A percentile compares a stretch with the other conserved stretches of the same genome.
These are phyloP conservation scores for Trichosporon asahii DNA, from an alignment of 1,284 basidiomycete genomes.

Conservation along the genomic window DNA sequence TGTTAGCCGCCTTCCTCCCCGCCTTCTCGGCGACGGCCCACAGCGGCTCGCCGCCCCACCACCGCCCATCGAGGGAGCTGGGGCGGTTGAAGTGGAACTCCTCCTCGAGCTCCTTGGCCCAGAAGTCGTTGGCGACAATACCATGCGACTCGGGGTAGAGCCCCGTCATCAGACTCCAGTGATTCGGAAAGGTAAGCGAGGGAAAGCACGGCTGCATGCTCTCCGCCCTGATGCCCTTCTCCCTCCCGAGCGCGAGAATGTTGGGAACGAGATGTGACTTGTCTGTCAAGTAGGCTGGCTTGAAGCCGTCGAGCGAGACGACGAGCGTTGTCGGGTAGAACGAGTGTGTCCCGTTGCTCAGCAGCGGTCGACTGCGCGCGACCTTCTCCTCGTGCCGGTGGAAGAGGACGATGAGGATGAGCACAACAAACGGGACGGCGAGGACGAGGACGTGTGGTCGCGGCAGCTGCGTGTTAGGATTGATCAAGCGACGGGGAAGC, in stretches of 20 bases:
- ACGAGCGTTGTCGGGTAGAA: slow-evolving; percentile 36
- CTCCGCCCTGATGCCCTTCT: slow-evolving; percentile 68
- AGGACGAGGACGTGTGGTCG: slow-evolving; percentile 12
- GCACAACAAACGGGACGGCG: slow-evolving; percentile 1
- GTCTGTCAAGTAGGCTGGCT: slow-evolving; percentile 29
- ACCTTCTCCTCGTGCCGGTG: not conserved
- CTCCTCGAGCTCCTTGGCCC: slow-evolving; percentile 62
- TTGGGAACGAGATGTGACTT: slow-evolving; percentile 22
- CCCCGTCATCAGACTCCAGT: slow-evolving; percentile 83
- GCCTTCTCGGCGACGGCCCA: slow-evolving; percentile 79
- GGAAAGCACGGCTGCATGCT: slow-evolving; percentile 83
- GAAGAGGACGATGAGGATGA: slow-evolving; percentile 11
- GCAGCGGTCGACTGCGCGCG: slow-evolving; percentile 4
- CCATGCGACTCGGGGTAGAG: slow-evolving; percentile 83
- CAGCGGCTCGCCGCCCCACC: slow-evolving; percentile 88
- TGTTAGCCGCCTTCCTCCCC: slow-evolving; percentile 71
- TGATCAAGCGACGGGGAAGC: not conserved
- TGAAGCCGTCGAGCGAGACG: slow-evolving; percentile 39
- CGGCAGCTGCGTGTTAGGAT: slow-evolving; percentile 17
- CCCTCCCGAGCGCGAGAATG: slow-evolving; percentile 23
- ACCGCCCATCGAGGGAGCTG: slow-evolving; percentile 63
- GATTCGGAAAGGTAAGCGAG: slow-evolving; percentile 87
- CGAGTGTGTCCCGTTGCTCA: slow-evolving; percentile 27
- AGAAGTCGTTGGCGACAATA: slow-evolving; percentile 88
- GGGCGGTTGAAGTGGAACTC: slow-evolving; percentile 57